These are phyloP conservation scores for Xylaria castorea DNA, from an alignment of 495 filamentous ascomycete species.

Conservation along the genomic window DNA sequence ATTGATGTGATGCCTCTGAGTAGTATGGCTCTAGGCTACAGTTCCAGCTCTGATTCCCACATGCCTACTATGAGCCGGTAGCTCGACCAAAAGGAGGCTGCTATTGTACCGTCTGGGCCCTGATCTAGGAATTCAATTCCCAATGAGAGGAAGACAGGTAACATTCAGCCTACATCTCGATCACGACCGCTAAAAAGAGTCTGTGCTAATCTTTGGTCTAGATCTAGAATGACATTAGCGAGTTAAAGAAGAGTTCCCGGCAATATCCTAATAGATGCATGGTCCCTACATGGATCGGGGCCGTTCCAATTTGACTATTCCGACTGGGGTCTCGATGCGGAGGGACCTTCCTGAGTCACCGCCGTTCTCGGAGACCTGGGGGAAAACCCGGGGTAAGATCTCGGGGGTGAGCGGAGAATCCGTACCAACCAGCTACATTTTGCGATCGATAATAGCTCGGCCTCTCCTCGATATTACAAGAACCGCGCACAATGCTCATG, in stretches of 20 bases:
- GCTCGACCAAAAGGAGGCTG: neutral
- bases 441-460: neutral
- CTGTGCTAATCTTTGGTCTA: neutral
- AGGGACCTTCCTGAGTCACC: conserved; percentile 2
- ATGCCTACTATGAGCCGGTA: neutral
- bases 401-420: conserved; percentile 14
- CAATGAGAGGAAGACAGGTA: neutral
- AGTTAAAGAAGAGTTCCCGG: neutral
- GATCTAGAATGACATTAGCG: neutral
- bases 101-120: neutral
- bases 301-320: neutral
- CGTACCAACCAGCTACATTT: neutral
- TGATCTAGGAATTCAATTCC: neutral
- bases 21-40: neutral
- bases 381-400: neutral
- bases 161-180: neutral
- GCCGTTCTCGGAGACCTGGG: conserved; percentile 20
- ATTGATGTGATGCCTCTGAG: neutral
- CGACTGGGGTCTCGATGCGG: conserved; percentile 2
- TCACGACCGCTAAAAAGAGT: neutral
- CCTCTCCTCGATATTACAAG: too few relatives aligned
- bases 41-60: neutral
- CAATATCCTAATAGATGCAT: conserved; percentile 13
- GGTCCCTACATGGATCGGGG: conserved; percentile 2
- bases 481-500: neutral